phyloP scores from a whole-genome alignment of 768 basidiomycete species.

The Daedaleopsis nitida region DNA sequence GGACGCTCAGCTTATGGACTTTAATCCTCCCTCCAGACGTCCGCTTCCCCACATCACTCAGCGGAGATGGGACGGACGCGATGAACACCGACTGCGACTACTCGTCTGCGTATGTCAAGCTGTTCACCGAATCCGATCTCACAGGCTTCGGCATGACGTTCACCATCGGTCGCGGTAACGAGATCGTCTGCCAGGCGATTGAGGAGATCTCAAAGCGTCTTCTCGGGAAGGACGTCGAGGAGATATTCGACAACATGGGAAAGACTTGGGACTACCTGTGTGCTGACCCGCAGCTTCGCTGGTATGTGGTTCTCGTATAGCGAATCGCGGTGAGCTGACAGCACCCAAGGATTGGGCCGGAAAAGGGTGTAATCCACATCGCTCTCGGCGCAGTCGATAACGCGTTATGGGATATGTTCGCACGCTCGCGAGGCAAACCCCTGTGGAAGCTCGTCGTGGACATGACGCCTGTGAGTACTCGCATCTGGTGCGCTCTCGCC shows the following conservation, averaged over 20 bases:
- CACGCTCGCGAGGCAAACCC: constrained; percentile 77
- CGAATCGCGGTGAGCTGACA: not conserved
- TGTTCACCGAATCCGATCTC: constrained; percentile 71
- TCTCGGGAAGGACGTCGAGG: constrained; percentile 78
- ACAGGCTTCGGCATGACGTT: constrained; percentile 95
- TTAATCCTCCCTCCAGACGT: constrained; percentile 56
- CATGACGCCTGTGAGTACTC: constrained; percentile 65
- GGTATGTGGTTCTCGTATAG: constrained; percentile 47
- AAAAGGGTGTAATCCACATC: constrained; percentile 94
- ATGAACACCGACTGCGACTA: constrained; percentile 98
- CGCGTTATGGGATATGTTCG: constrained; percentile 94
- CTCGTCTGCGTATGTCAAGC: constrained; percentile 86
- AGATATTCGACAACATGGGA: constrained; percentile 89
- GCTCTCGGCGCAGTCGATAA: constrained; percentile 89
- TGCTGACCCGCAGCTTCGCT: constrained; percentile 88
- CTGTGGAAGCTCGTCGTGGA: constrained; percentile 94
- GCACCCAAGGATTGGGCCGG: constrained; percentile 76
- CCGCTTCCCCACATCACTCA: constrained; percentile 88
- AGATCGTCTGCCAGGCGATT: constrained; percentile 89
- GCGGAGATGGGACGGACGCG: constrained; percentile 92
- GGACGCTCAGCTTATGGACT: constrained; percentile 4
- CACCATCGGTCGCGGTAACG: constrained; percentile 93
- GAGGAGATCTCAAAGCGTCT: constrained; percentile 78
- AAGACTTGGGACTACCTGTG: constrained; percentile 86
- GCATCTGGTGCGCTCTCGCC: not conserved